A percentile compares a stretch with the other conserved stretches of the same genome.
Evolutionary conservation across 176 grass and related monocot genomes (phyloP).

Genomic region (Musa beccarii): DNA sequence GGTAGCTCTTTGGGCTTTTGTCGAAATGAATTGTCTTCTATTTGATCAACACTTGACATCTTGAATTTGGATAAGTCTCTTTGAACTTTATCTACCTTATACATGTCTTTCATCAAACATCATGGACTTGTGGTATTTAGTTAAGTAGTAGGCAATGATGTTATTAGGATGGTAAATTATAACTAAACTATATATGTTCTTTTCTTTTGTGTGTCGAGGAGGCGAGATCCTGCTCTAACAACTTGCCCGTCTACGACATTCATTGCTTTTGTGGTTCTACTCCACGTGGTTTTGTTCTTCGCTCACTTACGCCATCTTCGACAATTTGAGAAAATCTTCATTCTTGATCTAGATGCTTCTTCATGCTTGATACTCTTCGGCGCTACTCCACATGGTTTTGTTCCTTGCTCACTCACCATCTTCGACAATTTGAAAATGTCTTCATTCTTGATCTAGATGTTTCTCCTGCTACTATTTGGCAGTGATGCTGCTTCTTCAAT

Average conservation of each 20-base stretch:
- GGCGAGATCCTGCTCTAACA: slow-evolving; percentile 66
- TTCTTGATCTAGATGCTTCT: slow-evolving; percentile 7
- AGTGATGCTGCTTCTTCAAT: slow-evolving; percentile 8
- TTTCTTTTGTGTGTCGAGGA: slow-evolving; percentile 78
- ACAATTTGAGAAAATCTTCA: background rate
- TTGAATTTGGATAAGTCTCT: slow-evolving; percentile 91
- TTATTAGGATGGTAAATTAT: slow-evolving; percentile 35
- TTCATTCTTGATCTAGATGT: background rate
- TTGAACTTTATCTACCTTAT: slow-evolving; percentile 57
- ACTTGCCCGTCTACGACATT: slow-evolving; percentile 52
- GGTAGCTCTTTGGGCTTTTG: slow-evolving; percentile 31
- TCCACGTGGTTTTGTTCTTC: slow-evolving; percentile 77
- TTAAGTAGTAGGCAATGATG: slow-evolving; percentile 21
- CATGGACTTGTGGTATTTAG: background rate
- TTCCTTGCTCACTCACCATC: slow-evolving; percentile 40
- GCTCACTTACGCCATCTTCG: slow-evolving; percentile 34
- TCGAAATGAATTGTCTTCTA: slow-evolving; percentile 44
- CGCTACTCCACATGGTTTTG: slow-evolving; percentile 68
- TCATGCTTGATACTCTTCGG: slow-evolving; percentile 7
- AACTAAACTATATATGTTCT: slow-evolving; percentile 78
- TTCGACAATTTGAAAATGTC: slow-evolving; percentile 19
- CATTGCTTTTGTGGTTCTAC: slow-evolving; percentile 37
- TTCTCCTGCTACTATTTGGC: slow-evolving; percentile 11
- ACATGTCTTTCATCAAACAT: slow-evolving; percentile 17
- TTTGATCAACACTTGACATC: slow-evolving; percentile 47